Evolutionary conservation across 495 filamentous ascomycete genomes (phyloP).

Genomic region (Podospora anserina): DNA sequence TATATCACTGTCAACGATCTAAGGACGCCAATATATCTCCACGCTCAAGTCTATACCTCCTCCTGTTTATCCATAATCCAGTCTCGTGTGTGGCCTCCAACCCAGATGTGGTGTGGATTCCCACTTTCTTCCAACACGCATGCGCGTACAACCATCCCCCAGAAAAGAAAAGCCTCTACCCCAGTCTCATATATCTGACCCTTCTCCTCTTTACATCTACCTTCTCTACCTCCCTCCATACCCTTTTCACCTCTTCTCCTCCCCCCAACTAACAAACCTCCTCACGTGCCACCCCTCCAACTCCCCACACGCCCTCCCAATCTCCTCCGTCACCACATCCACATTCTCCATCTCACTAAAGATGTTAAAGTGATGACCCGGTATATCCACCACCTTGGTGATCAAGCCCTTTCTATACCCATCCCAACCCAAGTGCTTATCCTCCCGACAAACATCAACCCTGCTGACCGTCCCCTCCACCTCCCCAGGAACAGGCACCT

Average conservation of each 20-base stretch:
- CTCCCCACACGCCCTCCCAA: slow-evolving; percentile 34
- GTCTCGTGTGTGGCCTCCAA: too few relatives aligned
- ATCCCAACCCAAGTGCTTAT: slow-evolving; percentile 41
- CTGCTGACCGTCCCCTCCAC: slow-evolving; percentile 26
- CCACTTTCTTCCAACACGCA: too few relatives aligned
- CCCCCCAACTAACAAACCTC: neutral
- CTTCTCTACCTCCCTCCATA: neutral
- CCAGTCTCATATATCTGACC: too few relatives aligned
- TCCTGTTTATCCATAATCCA: too few relatives aligned
- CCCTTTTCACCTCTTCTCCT: neutral
- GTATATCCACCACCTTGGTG: slow-evolving; percentile 35
- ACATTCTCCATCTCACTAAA: slow-evolving; percentile 32
- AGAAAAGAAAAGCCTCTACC: too few relatives aligned
- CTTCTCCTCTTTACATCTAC: neutral
- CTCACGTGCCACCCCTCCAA: slow-evolving; percentile 25
- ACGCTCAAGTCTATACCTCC: too few relatives aligned
- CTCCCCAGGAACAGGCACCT: slow-evolving; percentile 27
- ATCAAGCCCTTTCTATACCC: slow-evolving; percentile 36
- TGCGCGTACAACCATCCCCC: too few relatives aligned
- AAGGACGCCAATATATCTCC: too few relatives aligned
- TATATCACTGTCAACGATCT: too few relatives aligned
- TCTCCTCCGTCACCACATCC: slow-evolving; percentile 27
- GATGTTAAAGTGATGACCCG: slow-evolving; percentile 46
- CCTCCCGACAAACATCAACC: slow-evolving; percentile 36
- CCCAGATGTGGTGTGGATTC: too few relatives aligned